Base-by-base conservation (phyloP, 306 rosid species). In the Dryas drummondii region DNA sequence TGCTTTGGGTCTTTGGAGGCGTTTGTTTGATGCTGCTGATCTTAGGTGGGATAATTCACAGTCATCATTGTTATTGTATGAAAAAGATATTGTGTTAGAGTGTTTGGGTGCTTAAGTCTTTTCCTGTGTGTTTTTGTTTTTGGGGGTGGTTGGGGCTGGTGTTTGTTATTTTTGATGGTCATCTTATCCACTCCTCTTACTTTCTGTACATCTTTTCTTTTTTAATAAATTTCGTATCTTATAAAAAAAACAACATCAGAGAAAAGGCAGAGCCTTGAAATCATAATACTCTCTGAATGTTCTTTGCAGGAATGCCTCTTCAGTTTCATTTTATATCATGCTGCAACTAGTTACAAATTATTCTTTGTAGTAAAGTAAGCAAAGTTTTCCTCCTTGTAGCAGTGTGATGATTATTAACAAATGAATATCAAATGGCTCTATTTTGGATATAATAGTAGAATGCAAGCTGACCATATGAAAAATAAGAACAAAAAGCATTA, bases 261-360 rank as follows among this genome's bases (percentile, higher is more conserved):
- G 72, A 77, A 50, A 80, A 70, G 56, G 85, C 69, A 66, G 86
- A 59, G n/a, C 89, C 89, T 65, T 85, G 37, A 80, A 67, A 79
- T 71, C 46, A 13, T 5, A 46, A 14, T 5, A 46, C 66, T 4
- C 13, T 46, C 45, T 46, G 32, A 58, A 47, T 14, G 41, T 44
- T 52, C 1, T 2, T 26, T 26, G 46, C 8, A 58, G 51, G 44
- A 56, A 9, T 46, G 45, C 37, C 10, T 13, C 26, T 58, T 46
- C 32, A 46, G 32, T 58, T 57, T 5, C 10, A 22, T 72, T 15
- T 58, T 11, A 57, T 72, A 26, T 14, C 27, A 15, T 14, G 27
- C 46, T 9, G 40, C 56, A 13, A 26, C 10, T 6, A 42, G 16
- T 22, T 57, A 5, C 65, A 58, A 71, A 56, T 57, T 41, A 56